Evolutionary conservation across 208 protist genomes (phyloP).

Genomic region (Polymyxa betae): DNA sequence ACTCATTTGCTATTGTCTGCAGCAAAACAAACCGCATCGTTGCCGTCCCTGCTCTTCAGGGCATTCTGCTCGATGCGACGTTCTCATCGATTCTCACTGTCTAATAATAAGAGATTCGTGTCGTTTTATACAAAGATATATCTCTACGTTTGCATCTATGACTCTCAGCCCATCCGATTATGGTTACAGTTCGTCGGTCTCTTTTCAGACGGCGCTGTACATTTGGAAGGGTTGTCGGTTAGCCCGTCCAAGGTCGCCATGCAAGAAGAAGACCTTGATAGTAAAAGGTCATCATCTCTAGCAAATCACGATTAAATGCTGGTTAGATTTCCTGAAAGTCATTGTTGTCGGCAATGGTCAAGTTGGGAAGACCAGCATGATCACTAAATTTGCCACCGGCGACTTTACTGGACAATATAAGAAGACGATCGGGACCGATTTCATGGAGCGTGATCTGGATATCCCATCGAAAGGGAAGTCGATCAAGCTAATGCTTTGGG

Average conservation of each 20-base stretch:
- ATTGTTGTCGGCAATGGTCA: constrained; percentile 89
- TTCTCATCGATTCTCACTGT: not conserved
- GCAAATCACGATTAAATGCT: not conserved
- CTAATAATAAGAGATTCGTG: not conserved
- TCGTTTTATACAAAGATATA: not conserved
- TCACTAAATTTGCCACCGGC: constrained; percentile 84
- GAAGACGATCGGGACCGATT: constrained; percentile 75
- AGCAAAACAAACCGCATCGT: not conserved
- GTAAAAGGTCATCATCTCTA: not conserved
- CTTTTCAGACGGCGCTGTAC: no score
- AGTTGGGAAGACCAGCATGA: constrained; percentile 89
- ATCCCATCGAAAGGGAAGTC: not conserved
- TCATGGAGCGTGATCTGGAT: constrained; percentile 61
- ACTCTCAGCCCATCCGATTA: no score
- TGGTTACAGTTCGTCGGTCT: no score
- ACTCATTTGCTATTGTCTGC: not conserved
- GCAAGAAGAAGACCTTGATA: constrained; percentile 51
- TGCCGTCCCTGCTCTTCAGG: not conserved
- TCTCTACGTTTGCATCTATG: not conserved
- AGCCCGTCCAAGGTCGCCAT: no score
- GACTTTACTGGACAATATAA: constrained; percentile 87
- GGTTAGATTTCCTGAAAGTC: constrained; percentile 80
- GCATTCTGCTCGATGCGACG: not conserved
- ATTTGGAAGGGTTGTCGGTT: no score
- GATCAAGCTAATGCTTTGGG: constrained; percentile 62